phyloP scores from a whole-genome alignment of 2,329 filamentous ascomycete genomes.

The Stagonosporopsis vannaccii region DNA sequence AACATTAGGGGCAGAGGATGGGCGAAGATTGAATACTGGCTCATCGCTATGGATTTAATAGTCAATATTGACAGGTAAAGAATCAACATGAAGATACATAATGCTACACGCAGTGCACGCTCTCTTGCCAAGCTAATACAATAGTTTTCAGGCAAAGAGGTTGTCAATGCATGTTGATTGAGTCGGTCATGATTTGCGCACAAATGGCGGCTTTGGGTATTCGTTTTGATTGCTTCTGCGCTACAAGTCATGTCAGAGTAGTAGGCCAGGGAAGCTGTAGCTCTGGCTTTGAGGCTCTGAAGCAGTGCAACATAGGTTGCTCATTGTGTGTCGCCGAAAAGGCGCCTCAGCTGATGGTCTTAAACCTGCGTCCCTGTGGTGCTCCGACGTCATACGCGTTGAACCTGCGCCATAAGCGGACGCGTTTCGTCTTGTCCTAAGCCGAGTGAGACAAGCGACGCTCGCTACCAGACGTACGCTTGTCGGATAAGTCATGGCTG shows the following conservation, averaged over 20 bases:
- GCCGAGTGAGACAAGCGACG: neutral
- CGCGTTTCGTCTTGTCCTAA: neutral
- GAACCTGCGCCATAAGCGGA: neutral
- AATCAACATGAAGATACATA: neutral
- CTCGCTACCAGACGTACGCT: slow-evolving; percentile 3
- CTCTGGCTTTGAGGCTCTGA: slow-evolving; percentile 9
- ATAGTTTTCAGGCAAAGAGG: neutral
- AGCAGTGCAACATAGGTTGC: slow-evolving; percentile 7
- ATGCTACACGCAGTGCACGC: neutral
- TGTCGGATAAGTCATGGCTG: neutral
- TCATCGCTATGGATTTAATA: slow-evolving; percentile 6
- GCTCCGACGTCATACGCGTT: slow-evolving; percentile 3
- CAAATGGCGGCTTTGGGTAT: neutral
- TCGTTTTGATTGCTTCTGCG: neutral
- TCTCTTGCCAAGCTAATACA: too few relatives aligned
- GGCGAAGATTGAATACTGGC: neutral
- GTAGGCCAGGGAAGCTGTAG: slow-evolving; percentile 1
- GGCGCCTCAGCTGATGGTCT: slow-evolving; percentile 1
- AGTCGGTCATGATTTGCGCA: neutral
- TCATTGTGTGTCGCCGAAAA: neutral
- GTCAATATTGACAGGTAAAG: slow-evolving; percentile 2
- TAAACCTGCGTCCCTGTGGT: slow-evolving; percentile 16
- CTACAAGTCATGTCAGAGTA: neutral
- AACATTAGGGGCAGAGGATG: neutral
- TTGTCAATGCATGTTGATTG: neutral